Conservation (phyloP, 768 basidiomycete genomes). For the Clitopilus passeckerianus region DNA sequence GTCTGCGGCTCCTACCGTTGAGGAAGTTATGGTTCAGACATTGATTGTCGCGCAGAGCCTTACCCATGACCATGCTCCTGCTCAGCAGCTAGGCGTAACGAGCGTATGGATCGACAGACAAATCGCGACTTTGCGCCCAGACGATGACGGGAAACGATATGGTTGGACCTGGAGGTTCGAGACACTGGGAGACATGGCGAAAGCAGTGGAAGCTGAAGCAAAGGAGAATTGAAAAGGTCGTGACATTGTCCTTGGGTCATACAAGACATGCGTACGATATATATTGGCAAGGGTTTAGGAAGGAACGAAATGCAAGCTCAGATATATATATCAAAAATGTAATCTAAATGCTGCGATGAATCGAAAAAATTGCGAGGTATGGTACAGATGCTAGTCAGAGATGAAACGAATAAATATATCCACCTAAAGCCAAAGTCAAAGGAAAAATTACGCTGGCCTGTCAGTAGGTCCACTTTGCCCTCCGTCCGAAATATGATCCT, state of each 20-base stretch:
- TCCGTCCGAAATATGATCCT: neutral
- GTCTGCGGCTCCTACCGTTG: slow-evolving; percentile 11
- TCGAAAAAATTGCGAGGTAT: neutral
- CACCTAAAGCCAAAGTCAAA: neutral
- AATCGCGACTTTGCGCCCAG: slow-evolving; percentile 39
- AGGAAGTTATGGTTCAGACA: slow-evolving; percentile 39
- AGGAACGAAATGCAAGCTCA: neutral
- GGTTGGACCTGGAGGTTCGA: slow-evolving; percentile 51
- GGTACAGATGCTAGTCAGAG: neutral
- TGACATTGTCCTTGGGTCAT: too few species aligned
- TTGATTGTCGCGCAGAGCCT: slow-evolving; percentile 68
- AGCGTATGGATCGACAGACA: slow-evolving; percentile 67
- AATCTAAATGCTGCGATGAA: neutral
- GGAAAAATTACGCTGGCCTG: neutral
- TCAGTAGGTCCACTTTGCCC: neutral
- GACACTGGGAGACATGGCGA: slow-evolving; percentile 57
- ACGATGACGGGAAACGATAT: slow-evolving; percentile 21
- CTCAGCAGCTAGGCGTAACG: slow-evolving; percentile 46
- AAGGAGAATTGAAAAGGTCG: neutral
- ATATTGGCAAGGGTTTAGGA: too few species aligned
- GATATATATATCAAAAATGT: neutral
- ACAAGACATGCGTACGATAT: too few species aligned
- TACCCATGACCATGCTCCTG: slow-evolving; percentile 62
- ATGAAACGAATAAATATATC: neutral
- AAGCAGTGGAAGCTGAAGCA: slow-evolving; percentile 43